These are phyloP conservation scores for Epichloe festucae DNA, from an alignment of 2,329 filamentous ascomycete species.

Conservation along the genomic window DNA sequence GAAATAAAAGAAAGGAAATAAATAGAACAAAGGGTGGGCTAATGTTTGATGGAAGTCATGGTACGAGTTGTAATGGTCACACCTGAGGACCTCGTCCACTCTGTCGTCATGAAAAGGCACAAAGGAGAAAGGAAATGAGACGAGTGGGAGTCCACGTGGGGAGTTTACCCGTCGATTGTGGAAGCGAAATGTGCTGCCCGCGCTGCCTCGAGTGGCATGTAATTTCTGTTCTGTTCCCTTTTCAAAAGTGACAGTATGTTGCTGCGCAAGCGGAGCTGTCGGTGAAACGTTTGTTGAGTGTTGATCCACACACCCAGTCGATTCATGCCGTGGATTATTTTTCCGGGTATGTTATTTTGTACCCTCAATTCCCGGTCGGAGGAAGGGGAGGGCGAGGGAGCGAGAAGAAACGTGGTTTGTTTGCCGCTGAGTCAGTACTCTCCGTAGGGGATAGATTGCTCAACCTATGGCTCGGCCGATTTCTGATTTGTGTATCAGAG, in stretches of 20 bases:
- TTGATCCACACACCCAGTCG: background rate
- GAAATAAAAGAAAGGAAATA: background rate
- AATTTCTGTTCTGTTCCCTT: too few relatives aligned
- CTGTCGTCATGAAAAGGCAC: too few relatives aligned
- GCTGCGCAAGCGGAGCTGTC: too few relatives aligned
- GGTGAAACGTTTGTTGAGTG: background rate
- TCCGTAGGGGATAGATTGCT: background rate
- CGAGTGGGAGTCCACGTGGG: background rate
- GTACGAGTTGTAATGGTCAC: background rate
- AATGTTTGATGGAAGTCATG: background rate
- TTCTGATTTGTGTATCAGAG: slow-evolving; percentile 30
- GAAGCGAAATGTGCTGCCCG: background rate
- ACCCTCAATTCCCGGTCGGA: background rate
- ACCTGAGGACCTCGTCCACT: background rate
- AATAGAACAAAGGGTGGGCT: too few relatives aligned
- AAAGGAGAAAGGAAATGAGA: background rate
- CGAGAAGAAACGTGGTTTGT: too few relatives aligned
- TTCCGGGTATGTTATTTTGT: background rate
- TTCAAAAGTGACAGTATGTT: too few relatives aligned
- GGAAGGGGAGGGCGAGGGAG: background rate
- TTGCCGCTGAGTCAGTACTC: too few relatives aligned
- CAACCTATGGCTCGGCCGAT: slow-evolving; percentile 45
- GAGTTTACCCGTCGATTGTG: background rate
- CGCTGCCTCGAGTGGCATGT: too few relatives aligned
- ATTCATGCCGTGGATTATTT: background rate